A percentile compares a stretch with the other conserved stretches of the same genome.
phyloP scores from a whole-genome alignment of 495 filamentous ascomycete genomes.

The Neurospora sublineolata region DNA sequence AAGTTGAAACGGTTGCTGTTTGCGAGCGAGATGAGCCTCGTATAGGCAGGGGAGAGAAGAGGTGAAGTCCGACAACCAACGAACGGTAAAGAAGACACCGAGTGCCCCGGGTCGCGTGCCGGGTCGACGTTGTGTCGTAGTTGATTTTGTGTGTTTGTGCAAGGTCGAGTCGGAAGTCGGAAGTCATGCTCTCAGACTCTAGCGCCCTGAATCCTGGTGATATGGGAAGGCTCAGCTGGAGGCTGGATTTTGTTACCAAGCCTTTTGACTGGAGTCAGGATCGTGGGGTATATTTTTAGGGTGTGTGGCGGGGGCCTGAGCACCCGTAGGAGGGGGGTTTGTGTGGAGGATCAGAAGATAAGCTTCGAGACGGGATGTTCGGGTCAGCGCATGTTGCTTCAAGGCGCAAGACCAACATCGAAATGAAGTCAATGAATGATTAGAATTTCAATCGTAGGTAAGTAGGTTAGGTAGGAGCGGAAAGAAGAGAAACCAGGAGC shows the following conservation, averaged over 20 bases:
- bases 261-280: not conserved
- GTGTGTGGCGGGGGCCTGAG: not conserved
- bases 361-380: not conserved
- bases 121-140: not conserved
- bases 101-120: not conserved
- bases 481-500: not conserved
- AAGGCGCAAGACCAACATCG: not conserved
- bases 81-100: not conserved
- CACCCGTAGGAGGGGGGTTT: not conserved
- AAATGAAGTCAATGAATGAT: not conserved
- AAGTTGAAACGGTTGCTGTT: not conserved
- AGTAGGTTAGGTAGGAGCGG: not conserved
- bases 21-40: not conserved
- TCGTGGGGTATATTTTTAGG: not conserved
- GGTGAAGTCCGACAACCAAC: not conserved
- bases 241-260: not conserved
- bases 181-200: not conserved
- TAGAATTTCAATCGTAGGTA: not conserved
- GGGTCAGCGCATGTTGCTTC: not conserved
- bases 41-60: not conserved
- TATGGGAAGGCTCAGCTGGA: not conserved
- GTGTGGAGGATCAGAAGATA: not conserved
- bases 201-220: not conserved
- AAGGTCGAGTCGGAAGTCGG: not conserved
- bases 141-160: not conserved